phyloP scores from a whole-genome alignment of 164 flowering plant genomes.

The Nymphaea thermarum region DNA sequence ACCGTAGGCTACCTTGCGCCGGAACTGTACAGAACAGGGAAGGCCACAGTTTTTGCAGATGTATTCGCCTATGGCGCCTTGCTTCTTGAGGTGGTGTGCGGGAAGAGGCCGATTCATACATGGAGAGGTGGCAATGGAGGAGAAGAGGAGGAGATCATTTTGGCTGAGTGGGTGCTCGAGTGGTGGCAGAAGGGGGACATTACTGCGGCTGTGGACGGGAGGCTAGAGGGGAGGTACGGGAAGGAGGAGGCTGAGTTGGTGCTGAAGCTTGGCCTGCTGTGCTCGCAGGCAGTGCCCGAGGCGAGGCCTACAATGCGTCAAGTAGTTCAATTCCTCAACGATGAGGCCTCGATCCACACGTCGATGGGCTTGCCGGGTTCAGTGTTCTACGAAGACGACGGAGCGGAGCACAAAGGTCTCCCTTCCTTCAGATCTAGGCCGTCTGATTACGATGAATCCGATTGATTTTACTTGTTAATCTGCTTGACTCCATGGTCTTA shows the following conservation, averaged over 20 bases:
- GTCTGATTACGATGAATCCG: too few species aligned
- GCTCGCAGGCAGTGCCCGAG: constrained; percentile 7
- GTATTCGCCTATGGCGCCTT: constrained; percentile 4
- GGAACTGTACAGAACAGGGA: constrained; percentile 3
- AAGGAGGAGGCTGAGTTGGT: constrained; percentile 12
- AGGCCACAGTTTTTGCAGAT: constrained; percentile 3
- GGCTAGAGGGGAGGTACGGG: constrained; percentile 5
- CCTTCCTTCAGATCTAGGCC: too few species aligned
- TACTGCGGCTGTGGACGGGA: constrained; percentile 10
- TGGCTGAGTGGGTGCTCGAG: constrained; percentile 11
- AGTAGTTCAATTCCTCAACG: constrained; percentile 8
- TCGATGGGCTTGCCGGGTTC: neutral
- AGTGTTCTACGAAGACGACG: neutral
- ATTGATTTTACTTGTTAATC: too few species aligned
- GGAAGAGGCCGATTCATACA: constrained; percentile 7
- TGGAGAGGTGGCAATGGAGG: neutral
- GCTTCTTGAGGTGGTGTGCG: constrained; percentile 9
- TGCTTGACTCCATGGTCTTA: too few species aligned
- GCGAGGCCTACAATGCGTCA: constrained; percentile 14
- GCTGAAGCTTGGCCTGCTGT: constrained; percentile 15
- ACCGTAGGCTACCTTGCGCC: constrained; percentile 13
- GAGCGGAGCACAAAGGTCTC: too few species aligned
- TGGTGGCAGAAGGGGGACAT: constrained; percentile 6
- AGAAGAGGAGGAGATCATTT: constrained; percentile 2
- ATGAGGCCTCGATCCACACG: constrained; percentile 3